A percentile compares a stretch with the other conserved stretches of the same genome.
Conservation (phyloP, 2,329 filamentous ascomycete species). For the Tolypocladium ophioglossoides region DNA sequence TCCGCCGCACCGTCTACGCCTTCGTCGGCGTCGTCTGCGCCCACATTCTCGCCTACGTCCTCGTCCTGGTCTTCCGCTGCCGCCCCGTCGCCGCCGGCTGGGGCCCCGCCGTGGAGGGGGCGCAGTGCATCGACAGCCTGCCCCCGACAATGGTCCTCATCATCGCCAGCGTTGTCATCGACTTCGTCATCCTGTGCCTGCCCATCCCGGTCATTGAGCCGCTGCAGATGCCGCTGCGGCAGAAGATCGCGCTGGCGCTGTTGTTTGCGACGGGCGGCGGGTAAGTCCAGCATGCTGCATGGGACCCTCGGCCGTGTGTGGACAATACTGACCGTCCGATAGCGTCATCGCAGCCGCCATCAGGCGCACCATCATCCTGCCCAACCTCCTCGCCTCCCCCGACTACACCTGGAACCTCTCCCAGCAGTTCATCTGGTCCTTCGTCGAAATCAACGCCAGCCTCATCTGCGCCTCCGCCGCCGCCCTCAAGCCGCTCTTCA, state of each 20-base stretch:
- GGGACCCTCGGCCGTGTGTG: background rate
- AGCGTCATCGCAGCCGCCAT: slow-evolving; percentile 19
- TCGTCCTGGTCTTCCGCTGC: slow-evolving; percentile 29
- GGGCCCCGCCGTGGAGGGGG: slow-evolving; percentile 24
- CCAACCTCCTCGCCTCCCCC: slow-evolving; percentile 8
- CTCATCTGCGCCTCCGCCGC: slow-evolving; percentile 38
- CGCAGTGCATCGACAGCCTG: slow-evolving; percentile 27
- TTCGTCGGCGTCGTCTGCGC: slow-evolving; percentile 24
- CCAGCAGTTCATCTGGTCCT: slow-evolving; percentile 27
- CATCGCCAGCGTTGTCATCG: slow-evolving; percentile 32
- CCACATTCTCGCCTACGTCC: slow-evolving; percentile 29
- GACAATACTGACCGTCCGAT: background rate
- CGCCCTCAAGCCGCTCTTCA: slow-evolving; percentile 37
- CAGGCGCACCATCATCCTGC: slow-evolving; percentile 15
- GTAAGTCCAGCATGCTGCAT: slow-evolving; percentile 7
- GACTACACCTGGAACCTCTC: slow-evolving; percentile 18
- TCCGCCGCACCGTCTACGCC: slow-evolving; percentile 10
- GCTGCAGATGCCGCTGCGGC: slow-evolving; percentile 34
- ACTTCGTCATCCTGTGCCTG: slow-evolving; percentile 32
- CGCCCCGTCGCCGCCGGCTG: slow-evolving; percentile 29
- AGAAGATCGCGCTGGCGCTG: slow-evolving; percentile 37
- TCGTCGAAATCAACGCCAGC: slow-evolving; percentile 38
- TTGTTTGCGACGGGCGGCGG: slow-evolving; percentile 28
- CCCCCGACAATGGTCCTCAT: slow-evolving; percentile 14
- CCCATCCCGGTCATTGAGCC: slow-evolving; percentile 32